Evolutionary conservation across 306 rosid species (phyloP).

Genomic region (Quillaja saponaria): DNA sequence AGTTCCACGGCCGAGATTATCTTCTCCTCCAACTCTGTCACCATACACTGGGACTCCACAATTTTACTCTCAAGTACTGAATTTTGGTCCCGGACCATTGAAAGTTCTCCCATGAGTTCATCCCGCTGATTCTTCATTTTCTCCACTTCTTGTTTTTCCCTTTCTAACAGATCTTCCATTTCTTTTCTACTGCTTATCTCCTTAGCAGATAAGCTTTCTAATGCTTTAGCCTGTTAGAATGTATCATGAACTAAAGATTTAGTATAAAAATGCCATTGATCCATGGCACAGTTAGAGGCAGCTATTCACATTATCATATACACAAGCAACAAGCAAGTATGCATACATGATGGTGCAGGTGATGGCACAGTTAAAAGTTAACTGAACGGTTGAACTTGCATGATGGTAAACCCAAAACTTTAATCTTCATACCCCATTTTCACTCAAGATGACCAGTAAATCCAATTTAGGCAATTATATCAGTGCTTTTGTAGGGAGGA

Average conservation of each 20-base stretch:
- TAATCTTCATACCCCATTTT: neutral
- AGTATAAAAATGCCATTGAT: conserved; percentile 27
- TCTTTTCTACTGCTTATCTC: conserved; percentile 60
- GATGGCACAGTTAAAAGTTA: too few relatives aligned
- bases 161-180: conserved; percentile 51
- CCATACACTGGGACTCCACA: conserved; percentile 45
- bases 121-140: conserved; percentile 45
- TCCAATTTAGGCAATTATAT: conserved; percentile 15
- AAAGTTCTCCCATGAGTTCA: conserved; percentile 46
- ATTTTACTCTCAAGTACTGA: conserved; percentile 46
- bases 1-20: conserved; percentile 72
- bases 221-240: conserved; percentile 57
- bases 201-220: conserved; percentile 46
- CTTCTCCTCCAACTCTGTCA: conserved; percentile 77
- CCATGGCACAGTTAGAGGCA: conserved; percentile 22
- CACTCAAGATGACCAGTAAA: conserved; percentile 9
- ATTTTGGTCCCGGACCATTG: conserved; percentile 50
- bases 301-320: conserved; percentile 20
- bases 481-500: neutral
- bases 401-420: neutral
- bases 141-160: conserved; percentile 54
- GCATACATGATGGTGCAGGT: conserved; percentile 18
- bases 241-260: conserved; percentile 30
- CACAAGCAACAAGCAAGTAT: conserved; percentile 6
- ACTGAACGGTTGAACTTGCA: conserved; percentile 1